Conservation (phyloP, 495 filamentous ascomycete species). For the Lophiotrema nucula region DNA sequence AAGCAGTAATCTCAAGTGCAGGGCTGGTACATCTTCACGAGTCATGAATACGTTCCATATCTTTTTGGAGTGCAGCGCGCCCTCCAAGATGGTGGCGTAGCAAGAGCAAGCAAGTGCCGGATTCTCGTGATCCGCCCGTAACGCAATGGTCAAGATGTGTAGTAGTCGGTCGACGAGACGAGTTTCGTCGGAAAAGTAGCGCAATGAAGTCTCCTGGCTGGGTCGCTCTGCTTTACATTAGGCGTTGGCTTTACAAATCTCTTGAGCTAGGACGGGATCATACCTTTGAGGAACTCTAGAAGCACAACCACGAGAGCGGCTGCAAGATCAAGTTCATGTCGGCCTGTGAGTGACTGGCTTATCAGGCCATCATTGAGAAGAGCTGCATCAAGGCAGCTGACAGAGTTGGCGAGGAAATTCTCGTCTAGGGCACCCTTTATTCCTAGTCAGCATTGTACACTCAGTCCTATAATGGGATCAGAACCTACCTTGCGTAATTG, state of each 20-base stretch:
- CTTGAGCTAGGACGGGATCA: background rate
- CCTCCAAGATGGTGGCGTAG: constrained; percentile 65
- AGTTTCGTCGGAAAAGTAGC: constrained; percentile 32
- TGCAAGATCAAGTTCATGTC: constrained; percentile 18
- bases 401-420: constrained; percentile 21
- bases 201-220: constrained; percentile 24
- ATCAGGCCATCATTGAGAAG: constrained; percentile 24
- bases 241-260: constrained; percentile 15
- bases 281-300: constrained; percentile 42
- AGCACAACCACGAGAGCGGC: constrained; percentile 28
- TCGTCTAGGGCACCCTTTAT: constrained; percentile 25
- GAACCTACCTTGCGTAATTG: constrained; percentile 25
- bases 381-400: constrained; percentile 16
- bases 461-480: background rate
- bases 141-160: constrained; percentile 3
- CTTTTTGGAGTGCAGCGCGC: constrained; percentile 55
- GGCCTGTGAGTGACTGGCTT: constrained; percentile 11
- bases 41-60: constrained; percentile 62
- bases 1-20: constrained; percentile 46
- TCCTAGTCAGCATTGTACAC: background rate
- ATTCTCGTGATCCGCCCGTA: constrained; percentile 2
- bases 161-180: constrained; percentile 28
- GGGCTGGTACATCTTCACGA: constrained; percentile 44
- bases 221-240: constrained; percentile 36
- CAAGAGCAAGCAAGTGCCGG: constrained; percentile 47